Evolutionary conservation across 345 rosid species (phyloP).

Genomic region (Eucalyptus regnans): DNA sequence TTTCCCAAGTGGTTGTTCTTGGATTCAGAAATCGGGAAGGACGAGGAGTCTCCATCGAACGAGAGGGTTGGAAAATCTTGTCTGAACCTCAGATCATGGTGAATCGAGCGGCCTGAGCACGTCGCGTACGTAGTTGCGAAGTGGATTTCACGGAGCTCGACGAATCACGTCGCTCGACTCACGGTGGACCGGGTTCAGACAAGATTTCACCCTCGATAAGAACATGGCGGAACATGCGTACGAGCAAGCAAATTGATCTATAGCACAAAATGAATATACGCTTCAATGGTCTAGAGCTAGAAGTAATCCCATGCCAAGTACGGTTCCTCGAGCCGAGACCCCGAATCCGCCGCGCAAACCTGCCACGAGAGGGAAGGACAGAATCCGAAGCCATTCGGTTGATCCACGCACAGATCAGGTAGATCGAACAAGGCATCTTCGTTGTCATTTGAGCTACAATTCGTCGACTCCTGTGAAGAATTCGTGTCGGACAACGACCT

Average conservation of each 20-base stretch:
- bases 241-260: background rate
- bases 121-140: background rate
- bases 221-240: background rate
- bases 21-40: background rate
- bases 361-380: slow-evolving; percentile 54
- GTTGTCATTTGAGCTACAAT: slow-evolving; percentile 16
- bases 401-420: slow-evolving; percentile 50
- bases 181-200: background rate
- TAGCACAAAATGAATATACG: background rate
- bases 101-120: background rate
- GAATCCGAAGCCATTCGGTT: slow-evolving; percentile 23
- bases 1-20: background rate
- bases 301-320: slow-evolving; percentile 33
- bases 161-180: background rate
- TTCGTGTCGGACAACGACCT: background rate
- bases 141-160: background rate
- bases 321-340: slow-evolving; percentile 54
- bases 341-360: slow-evolving; percentile 41
- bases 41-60: background rate
- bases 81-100: background rate
- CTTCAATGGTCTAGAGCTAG: background rate
- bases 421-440: slow-evolving; percentile 77
- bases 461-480: slow-evolving; percentile 14
- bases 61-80: background rate
- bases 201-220: background rate